A percentile compares a stretch with the other conserved stretches of the same genome.
Evolutionary conservation across 805 yeast species (phyloP).

Genomic region (Blastobotrys terrestris): DNA sequence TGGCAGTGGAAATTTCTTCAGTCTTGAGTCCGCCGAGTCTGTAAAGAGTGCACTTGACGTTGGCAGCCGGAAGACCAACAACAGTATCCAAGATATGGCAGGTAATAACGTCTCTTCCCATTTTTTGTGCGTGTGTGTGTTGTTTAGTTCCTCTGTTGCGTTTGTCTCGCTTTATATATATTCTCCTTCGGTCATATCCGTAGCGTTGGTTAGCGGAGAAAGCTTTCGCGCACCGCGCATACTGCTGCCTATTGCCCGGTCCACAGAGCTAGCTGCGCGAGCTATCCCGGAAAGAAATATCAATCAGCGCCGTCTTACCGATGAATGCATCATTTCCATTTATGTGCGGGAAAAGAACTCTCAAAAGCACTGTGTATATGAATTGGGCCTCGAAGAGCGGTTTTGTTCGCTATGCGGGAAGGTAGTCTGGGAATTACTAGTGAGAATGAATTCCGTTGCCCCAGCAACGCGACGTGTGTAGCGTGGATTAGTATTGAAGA

Average conservation of each 20-base stretch:
- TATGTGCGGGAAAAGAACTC: background rate
- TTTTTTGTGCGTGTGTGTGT: slow-evolving; percentile 3
- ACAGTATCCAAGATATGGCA: slow-evolving; percentile 88
- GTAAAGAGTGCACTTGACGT: slow-evolving; percentile 55
- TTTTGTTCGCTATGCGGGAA: background rate
- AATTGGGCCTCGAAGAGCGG: background rate
- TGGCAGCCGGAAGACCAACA: slow-evolving; percentile 71
- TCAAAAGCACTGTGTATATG: background rate
- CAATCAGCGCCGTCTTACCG: too few relatives aligned
- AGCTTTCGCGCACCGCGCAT: background rate
- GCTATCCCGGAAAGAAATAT: too few relatives aligned
- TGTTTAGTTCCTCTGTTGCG: background rate
- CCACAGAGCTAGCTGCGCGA: too few relatives aligned
- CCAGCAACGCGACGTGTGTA: too few relatives aligned
- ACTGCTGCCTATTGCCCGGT: too few relatives aligned
- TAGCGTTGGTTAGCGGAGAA: background rate
- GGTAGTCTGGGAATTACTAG: too few relatives aligned
- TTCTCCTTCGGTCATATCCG: background rate
- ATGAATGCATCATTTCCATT: too few relatives aligned
- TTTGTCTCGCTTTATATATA: background rate
- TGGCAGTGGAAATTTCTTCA: slow-evolving; percentile 54
- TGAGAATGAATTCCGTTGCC: too few relatives aligned
- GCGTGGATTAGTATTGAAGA: too few relatives aligned
- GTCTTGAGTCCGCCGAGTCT: slow-evolving; percentile 18
- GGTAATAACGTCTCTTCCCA: slow-evolving; percentile 55